Evolutionary conservation across 306 rosid genomes (phyloP), one percentile per base, ranked within the genome.

Genomic region (Rosa chinensis): DNA sequence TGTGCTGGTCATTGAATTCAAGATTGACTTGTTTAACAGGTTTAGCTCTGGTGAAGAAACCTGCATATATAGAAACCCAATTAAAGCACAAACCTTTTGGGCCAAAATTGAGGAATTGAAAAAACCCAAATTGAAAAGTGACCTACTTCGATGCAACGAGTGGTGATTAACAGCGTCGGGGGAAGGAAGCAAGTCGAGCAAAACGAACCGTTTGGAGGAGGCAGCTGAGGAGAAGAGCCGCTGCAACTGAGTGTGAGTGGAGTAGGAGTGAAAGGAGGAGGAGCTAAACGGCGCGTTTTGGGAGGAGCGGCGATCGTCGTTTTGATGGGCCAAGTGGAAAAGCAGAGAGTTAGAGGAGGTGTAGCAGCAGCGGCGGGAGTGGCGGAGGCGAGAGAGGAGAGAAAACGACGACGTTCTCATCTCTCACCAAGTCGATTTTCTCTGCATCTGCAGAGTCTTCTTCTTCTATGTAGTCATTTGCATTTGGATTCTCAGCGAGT

Each of bases 21-120:
- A 96, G 88, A 62, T 80, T 82, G 1, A 82, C 84, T 50, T 87
- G 93, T 61, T 81, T 82, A 2, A 82, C 84, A 56, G 86, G 93
- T 72, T 93, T 93, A 40, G 99, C 92, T 80, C 97, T 89, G 25
- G 98, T 93, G 43, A 96, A 81, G 81, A 96, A 87, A 77, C 21
- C 98, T 96, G 81, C 55, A 75, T 1, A 8, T 8, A 43, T 6
- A 43, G 8, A 78, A 18, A 55, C 25, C 21, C 56, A 13, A 13
- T 59, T 28, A 63, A 63, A 63, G 69, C 70, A 75, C 78, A 75
- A 43, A 44, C 8, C 43, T 58, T 48, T 52, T 48, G 25, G 66
- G 11, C 12, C 37, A 52, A 59, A 75, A 75, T 16, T 43, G 11
- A 40, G 10, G 1, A 59, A 23, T 17, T 75, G 42, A 6, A 10